Evolutionary conservation across 768 basidiomycete species (phyloP).

Genomic region (Tricholoma saponaceum): DNA sequence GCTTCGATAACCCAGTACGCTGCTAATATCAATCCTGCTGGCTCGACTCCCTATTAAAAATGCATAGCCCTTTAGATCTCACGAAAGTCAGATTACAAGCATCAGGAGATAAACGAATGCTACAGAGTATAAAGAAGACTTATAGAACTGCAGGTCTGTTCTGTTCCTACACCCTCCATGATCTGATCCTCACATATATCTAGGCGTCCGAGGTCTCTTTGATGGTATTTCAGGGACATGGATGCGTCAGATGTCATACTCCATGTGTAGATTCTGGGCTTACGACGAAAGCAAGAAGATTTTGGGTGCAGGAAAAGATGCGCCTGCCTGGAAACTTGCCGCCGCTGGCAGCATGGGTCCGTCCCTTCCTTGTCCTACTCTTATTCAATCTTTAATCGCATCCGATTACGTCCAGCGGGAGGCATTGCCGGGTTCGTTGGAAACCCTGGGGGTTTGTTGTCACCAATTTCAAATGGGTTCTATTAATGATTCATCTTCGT

Average conservation of each 20-base stretch:
- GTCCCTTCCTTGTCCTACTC: constrained; percentile 23
- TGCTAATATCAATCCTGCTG: constrained; percentile 1
- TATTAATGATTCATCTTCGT: background rate
- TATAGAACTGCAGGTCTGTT: constrained; percentile 66
- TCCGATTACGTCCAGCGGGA: constrained; percentile 52
- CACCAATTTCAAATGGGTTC: background rate
- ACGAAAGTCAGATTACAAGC: constrained; percentile 92
- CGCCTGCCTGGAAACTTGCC: constrained; percentile 79
- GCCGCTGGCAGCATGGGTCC: constrained; percentile 82
- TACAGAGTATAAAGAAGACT: constrained; percentile 79
- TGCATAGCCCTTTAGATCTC: constrained; percentile 69
- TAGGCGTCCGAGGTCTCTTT: constrained; percentile 66
- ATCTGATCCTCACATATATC: constrained; percentile 29
- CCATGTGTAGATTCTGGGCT: constrained; percentile 89
- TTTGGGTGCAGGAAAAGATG: constrained; percentile 65
- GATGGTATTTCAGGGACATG: constrained; percentile 88
- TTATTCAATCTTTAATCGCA: constrained; percentile 2
- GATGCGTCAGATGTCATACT: constrained; percentile 92
- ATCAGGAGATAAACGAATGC: constrained; percentile 89
- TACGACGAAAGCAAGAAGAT: constrained; percentile 89
- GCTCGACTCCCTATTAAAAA: background rate
- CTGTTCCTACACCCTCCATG: constrained; percentile 16
- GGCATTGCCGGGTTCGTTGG: constrained; percentile 85
- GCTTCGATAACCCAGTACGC: constrained; percentile 84
- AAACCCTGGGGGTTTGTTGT: constrained; percentile 72